Base-by-base conservation (phyloP, 345 rosid species). In the Tarenaya hassleriana region DNA sequence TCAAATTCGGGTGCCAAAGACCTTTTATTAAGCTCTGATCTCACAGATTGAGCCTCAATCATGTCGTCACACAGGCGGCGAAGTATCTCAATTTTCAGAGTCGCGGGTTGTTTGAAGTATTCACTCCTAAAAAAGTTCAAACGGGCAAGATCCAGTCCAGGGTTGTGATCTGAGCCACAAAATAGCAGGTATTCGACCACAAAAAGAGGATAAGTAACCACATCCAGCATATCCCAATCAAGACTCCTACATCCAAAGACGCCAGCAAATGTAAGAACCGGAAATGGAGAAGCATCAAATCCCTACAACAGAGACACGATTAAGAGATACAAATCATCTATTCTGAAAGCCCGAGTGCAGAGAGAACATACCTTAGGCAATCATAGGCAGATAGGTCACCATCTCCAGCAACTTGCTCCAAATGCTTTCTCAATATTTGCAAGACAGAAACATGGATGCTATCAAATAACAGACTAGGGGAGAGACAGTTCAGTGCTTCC, bases 201-300 rank as follows among this genome's bases (percentile, higher is more conserved):
- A 61, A 85, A 92, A 64, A 79, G 67, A 38, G 98, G 96, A 88
- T 95, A 92, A 1, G 95, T 85, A 41, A 84, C 74, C 46, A 68
- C 53, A 73, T 92, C 96, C 81, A 92, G 55, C 31, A 71, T 69
- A 73, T 73, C 77, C 96, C 95, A 88, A 53, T 92, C 76, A 60
- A 88, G 90, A 76, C 90, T 81, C 98, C 98, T 92, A 62, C 79
- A 72, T 62, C 61, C 58, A 67, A 44, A 56, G 51, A 29, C 66
- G 69, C 32, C 62, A 43, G 49, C 61, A 67, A 51, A 27, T 9
- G 57, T 62, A 56, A 60, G 58, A 16, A 59, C 21, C 24, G 46
- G 64, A 61, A 48, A 59, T 47, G 9, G 41, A 49, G n/a, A n/a
- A n/a, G n/a, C n/a, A n/a, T 35, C 38, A 15, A 41, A 46, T 27